Evolutionary conservation across 176 grass and related monocot genomes (phyloP).

Genomic region (Carex pumila): DNA sequence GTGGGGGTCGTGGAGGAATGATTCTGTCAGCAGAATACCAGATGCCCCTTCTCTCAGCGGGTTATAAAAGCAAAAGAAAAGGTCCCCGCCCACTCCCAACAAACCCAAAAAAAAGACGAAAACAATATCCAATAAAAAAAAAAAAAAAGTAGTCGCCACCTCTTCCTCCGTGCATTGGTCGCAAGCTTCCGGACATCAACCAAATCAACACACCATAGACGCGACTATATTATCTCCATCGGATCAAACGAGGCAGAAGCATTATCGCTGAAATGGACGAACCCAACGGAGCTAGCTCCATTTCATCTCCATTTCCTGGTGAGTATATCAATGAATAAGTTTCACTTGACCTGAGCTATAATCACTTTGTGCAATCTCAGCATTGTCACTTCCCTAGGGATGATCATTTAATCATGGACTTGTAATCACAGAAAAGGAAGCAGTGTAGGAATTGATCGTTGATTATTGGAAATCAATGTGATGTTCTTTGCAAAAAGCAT

Average conservation of each 20-base stretch:
- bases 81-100: not conserved
- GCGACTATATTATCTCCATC: constrained; percentile 8
- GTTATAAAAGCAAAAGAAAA: not conserved
- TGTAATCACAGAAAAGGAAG: not conserved
- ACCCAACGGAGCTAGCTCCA: not conserved
- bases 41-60: not conserved
- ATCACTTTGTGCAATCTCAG: not conserved
- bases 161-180: constrained; percentile 3
- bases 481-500: not conserved
- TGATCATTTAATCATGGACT: not conserved
- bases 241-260: not conserved
- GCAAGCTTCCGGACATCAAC: not conserved
- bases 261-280: not conserved
- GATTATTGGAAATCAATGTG: not conserved
- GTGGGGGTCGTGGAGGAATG: too few relatives aligned
- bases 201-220: not conserved
- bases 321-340: not conserved
- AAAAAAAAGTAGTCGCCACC: not conserved
- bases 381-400: not conserved
- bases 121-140: not conserved
- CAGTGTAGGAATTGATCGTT: not conserved
- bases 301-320: constrained; percentile 2
- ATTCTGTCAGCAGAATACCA: not conserved
- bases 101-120: not conserved
- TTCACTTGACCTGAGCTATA: not conserved